Base-by-base conservation (phyloP, 2,329 filamentous ascomycete species). In the Botrytis porri region DNA sequence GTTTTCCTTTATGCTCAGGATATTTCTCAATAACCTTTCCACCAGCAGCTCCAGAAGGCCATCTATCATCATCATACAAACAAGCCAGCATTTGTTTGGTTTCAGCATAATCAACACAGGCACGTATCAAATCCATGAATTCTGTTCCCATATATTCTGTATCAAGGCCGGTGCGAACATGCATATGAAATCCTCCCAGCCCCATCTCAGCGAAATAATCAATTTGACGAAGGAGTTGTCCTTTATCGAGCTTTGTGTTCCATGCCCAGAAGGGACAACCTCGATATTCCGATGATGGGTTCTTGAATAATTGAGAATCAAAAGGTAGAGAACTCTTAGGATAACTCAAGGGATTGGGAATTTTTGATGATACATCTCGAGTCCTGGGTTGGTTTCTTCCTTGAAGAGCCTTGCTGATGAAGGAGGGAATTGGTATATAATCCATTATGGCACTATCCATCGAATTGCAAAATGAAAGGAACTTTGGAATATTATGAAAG, bases 51-150 rank as follows among this genome's bases (percentile, higher is more conserved):
- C 80, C 80, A 3, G 77, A 79, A 5, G 80, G 80, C 79, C 80
- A 81, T 12, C 80, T 73, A 75, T 81, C 80, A 54, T 81, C 80
- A 70, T 81, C 80, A 69, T 79, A 80, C 75, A 81, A 73, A 48
- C 78, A 81, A n/a, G 80, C 80, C 37, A 81, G 75, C 79, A 81
- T 78, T 3, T 77, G 76, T 66, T 80, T 81, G 37, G 71, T 74
- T 63, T 79, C 77, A 1, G 80, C 80, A 74, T 80, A 76, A 25
- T 80, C 80, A n/a, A 81, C 79, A 72, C 80, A 81, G 14, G 75
- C 75, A 57, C 75, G 74, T 2, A 81, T 77, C 22, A 77, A 73
- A 63, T 79, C 76, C 79, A 81, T 79, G 65, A 80, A 81, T 67
- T 82, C 80, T 32, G 74, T 59, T n/a, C 79, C 80, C 75, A 81